A percentile compares a stretch with the other conserved stretches of the same genome.
These are phyloP conservation scores for Polytrichum commune DNA, from an alignment of 225 moss, liverwort and hornwort genomes.

Conservation along the genomic window DNA sequence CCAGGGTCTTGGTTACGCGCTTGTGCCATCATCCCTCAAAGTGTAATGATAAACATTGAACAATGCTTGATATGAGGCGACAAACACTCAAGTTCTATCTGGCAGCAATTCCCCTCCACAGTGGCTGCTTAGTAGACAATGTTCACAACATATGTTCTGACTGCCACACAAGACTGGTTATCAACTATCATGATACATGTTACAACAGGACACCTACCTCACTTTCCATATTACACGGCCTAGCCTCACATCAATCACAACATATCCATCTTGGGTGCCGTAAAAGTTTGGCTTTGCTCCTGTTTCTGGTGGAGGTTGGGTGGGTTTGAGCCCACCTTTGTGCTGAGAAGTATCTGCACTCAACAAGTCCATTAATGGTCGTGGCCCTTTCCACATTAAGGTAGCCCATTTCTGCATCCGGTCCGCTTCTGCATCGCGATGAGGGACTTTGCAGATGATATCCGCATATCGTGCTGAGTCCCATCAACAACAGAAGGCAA, in stretches of 20 bases:
- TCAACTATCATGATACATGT: too few species aligned
- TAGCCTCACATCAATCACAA: conserved; percentile 77
- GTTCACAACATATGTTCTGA: too few species aligned
- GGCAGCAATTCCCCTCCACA: too few species aligned
- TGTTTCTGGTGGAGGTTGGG: background rate
- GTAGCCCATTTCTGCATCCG: conserved; percentile 67
- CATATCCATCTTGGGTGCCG: conserved; percentile 31
- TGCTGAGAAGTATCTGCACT: conserved; percentile 34
- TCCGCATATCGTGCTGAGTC: conserved; percentile 73
- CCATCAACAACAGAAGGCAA: conserved; percentile 15
- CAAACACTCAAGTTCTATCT: too few species aligned
- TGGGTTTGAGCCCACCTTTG: background rate
- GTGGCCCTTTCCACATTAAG: conserved; percentile 63
- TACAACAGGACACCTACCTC: conserved; percentile 1
- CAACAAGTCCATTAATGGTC: conserved; percentile 50
- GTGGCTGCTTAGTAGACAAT: too few species aligned
- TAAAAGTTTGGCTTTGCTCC: background rate
- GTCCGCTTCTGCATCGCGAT: conserved; percentile 63
- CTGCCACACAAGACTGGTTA: too few species aligned
- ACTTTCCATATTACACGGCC: conserved; percentile 78
- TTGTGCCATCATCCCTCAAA: too few species aligned
- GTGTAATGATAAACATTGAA: too few species aligned
- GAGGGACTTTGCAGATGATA: conserved; percentile 52
- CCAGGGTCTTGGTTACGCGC: too few species aligned
- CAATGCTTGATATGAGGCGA: too few species aligned